Percentiles rank a stretch among this genome's conserved stretches.
These are phyloP conservation scores for Jimgerdemannia flammicorona DNA, from an alignment of 192 early-diverging fungal species.

Conservation along the genomic window DNA sequence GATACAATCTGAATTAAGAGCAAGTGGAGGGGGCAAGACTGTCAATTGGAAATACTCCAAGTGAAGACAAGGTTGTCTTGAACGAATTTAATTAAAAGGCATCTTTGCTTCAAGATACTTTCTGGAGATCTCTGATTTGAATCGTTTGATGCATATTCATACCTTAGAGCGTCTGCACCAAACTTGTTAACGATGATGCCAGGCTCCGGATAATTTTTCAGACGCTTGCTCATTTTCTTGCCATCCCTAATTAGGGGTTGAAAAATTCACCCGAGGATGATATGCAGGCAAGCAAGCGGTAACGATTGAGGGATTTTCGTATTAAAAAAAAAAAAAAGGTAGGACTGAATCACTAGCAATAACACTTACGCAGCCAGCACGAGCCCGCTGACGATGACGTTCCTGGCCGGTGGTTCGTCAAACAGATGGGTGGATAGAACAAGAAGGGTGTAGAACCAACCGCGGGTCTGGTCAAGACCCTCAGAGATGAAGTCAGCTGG, in stretches of 20 bases:
- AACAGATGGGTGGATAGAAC: conserved; percentile 97
- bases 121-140: too few species aligned
- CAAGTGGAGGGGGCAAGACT: not conserved
- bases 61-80: conserved; percentile 5
- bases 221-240: conserved; percentile 98
- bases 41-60: conserved; percentile 3
- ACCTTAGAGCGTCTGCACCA: conserved; percentile 87
- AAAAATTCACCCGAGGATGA: not conserved
- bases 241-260: conserved; percentile 63
- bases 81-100: too few species aligned
- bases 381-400: conserved; percentile 95
- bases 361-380: conserved; percentile 74
- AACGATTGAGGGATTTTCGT: not conserved
- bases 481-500: conserved; percentile 99
- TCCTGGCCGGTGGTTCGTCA: conserved; percentile 93
- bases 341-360: too few species aligned
- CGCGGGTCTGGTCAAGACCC: conserved; percentile 98
- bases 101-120: too few species aligned
- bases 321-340: too few species aligned
- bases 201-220: conserved; percentile 99
- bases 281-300: not conserved
- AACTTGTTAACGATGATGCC: conserved; percentile 74
- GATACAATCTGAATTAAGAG: conserved; percentile 59
- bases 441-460: conserved; percentile 99
- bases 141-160: too few species aligned